Conservation (phyloP, 441 rosid species). For the Corymbia calophylla region DNA sequence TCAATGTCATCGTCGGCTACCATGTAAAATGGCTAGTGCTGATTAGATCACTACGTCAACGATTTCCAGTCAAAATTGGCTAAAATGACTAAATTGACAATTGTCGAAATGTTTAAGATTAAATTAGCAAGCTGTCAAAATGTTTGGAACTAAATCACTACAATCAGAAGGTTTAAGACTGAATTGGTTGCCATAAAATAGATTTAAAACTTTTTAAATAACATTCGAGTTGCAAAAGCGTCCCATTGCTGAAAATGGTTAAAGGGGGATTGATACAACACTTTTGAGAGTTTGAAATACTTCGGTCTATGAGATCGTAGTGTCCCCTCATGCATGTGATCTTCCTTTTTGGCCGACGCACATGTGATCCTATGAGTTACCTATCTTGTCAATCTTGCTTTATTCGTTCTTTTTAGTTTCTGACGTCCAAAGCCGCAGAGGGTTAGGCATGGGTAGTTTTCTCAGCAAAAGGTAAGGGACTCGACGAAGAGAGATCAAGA, state of each 20-base stretch:
- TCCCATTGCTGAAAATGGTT: background rate
- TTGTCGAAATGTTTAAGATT: too few species aligned
- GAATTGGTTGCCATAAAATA: background rate
- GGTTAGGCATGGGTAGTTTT: background rate
- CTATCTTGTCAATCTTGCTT: background rate
- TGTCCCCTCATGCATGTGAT: background rate
- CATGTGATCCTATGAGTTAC: background rate
- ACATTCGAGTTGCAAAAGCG: background rate
- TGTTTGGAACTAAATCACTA: too few species aligned
- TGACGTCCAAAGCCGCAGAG: background rate
- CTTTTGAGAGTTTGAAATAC: background rate
- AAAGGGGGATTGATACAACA: background rate
- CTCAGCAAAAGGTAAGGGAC: background rate
- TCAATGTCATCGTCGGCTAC: accelerated
- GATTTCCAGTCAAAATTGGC: too few species aligned
- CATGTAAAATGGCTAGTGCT: background rate
- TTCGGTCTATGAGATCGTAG: background rate
- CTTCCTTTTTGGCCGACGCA: background rate
- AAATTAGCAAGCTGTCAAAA: background rate
- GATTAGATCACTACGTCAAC: too few species aligned
- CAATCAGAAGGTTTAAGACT: too few species aligned
- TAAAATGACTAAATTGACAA: too few species aligned
- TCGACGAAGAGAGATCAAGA: background rate
- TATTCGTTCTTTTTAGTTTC: background rate
- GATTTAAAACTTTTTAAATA: too few species aligned